Conservation (phyloP, 2,329 filamentous ascomycete genomes). For the Penicillium sp. region DNA sequence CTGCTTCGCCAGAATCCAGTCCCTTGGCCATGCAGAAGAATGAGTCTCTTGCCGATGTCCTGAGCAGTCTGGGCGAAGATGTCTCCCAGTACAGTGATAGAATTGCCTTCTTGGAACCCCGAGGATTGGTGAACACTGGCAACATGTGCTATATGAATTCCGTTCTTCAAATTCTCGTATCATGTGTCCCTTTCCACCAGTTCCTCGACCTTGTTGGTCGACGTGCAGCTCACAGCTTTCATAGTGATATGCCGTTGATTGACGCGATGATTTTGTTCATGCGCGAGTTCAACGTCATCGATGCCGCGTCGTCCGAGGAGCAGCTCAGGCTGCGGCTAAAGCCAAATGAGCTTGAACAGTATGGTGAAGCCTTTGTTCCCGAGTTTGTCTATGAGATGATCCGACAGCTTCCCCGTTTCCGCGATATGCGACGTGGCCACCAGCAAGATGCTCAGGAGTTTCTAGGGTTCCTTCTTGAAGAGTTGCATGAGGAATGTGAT, state of each 20-base stretch:
- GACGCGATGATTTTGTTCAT: constrained; percentile 98
- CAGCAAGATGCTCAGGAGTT: constrained; percentile 99
- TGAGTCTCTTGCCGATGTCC: constrained; percentile 67
- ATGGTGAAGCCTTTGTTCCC: constrained; percentile 84
- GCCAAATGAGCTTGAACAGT: constrained; percentile 76
- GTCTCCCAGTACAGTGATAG: constrained; percentile 53
- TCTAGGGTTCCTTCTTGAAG: constrained; percentile 83
- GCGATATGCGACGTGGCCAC: constrained; percentile 87
- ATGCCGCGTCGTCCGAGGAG: constrained; percentile 68
- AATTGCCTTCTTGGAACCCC: constrained; percentile 79
- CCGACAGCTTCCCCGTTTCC: constrained; percentile 76
- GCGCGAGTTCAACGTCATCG: constrained; percentile 81
- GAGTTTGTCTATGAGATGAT: constrained; percentile 96
- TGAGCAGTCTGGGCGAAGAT: constrained; percentile 66
- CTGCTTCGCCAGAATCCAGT: constrained; percentile 29
- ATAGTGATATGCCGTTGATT: constrained; percentile 86
- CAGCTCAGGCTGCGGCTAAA: constrained; percentile 69
- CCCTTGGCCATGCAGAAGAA: constrained; percentile 45
- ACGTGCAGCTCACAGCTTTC: constrained; percentile 82
- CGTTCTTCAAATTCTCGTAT: constrained; percentile 91
- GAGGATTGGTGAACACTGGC: constrained; percentile 90
- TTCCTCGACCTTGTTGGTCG: constrained; percentile 84
- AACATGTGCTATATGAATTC: constrained; percentile 99
- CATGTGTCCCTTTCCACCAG: constrained; percentile 88
- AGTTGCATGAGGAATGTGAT: constrained; percentile 86